Evolutionary conservation across 139 green algal genomes (phyloP).

Genomic region (Diplosphaera chodatii): DNA sequence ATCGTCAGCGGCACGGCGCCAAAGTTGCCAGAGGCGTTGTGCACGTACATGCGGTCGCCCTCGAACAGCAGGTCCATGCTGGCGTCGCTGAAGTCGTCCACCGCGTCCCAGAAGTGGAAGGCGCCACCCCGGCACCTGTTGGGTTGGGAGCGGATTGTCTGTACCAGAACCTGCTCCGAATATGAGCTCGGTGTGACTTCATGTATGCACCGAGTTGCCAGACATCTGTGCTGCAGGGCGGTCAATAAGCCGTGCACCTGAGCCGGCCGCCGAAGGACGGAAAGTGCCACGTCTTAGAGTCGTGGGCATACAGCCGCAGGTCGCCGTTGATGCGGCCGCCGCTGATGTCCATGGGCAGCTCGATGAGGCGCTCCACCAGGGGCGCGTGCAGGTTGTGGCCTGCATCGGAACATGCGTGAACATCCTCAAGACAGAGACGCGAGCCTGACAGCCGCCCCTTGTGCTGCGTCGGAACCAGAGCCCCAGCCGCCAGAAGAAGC

Average conservation of each 20-base stretch:
- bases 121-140: constrained; percentile 19
- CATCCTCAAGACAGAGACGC: too few relatives aligned
- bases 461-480: too few relatives aligned
- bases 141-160: too few relatives aligned
- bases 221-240: too few relatives aligned
- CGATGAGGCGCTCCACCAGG: constrained; percentile 77
- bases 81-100: constrained; percentile 72
- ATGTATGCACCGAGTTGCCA: too few relatives aligned
- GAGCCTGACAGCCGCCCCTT: too few relatives aligned
- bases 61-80: constrained; percentile 90
- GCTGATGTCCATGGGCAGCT: constrained; percentile 87
- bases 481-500: too few relatives aligned
- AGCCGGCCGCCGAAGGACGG: constrained; percentile 68
- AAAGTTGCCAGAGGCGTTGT: constrained; percentile 73
- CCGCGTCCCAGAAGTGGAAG: constrained; percentile 94
- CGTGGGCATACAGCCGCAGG: constrained; percentile 47
- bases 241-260: constrained; percentile 13
- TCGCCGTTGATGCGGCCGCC: constrained; percentile 51
- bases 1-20: constrained; percentile 63
- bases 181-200: too few relatives aligned
- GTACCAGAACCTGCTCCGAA: too few relatives aligned
- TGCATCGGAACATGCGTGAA: too few relatives aligned
- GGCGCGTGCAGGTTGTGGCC: constrained; percentile 65
- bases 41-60: constrained; percentile 83
- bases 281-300: constrained; percentile 64